Conservation (phyloP, 441 rosid species). For the Manihot esculenta region DNA sequence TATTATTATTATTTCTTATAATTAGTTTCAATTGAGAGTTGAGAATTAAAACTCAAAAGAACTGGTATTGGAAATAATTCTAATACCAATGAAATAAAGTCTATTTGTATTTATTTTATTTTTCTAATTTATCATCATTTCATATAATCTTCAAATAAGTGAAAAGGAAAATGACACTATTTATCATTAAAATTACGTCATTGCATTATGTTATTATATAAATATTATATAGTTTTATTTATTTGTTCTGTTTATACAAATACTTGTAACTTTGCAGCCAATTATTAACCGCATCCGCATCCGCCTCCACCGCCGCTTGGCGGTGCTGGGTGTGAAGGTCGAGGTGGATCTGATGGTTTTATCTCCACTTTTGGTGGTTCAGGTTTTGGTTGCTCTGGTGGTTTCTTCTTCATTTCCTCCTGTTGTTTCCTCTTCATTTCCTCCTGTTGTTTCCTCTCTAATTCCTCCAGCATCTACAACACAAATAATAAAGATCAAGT, state of each 20-base stretch:
- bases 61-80: too few species aligned
- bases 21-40: too few species aligned
- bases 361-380: background rate
- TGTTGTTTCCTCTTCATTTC: slow-evolving; percentile 25
- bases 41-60: too few species aligned
- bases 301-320: slow-evolving; percentile 7
- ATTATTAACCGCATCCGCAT: background rate
- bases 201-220: too few species aligned
- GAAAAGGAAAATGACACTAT: too few species aligned
- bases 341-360: background rate
- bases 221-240: too few species aligned
- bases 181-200: too few species aligned
- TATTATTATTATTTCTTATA: too few species aligned
- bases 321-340: background rate
- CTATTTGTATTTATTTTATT: too few species aligned
- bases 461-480: slow-evolving; percentile 15
- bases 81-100: too few species aligned
- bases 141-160: too few species aligned
- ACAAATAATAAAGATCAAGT: background rate
- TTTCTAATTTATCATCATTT: too few species aligned
- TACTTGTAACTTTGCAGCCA: background rate
- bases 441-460: slow-evolving; percentile 31
- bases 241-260: background rate
- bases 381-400: background rate
- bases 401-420: background rate